phyloP scores from a whole-genome alignment of 768 basidiomycete genomes.

The Mycena polygramma region DNA sequence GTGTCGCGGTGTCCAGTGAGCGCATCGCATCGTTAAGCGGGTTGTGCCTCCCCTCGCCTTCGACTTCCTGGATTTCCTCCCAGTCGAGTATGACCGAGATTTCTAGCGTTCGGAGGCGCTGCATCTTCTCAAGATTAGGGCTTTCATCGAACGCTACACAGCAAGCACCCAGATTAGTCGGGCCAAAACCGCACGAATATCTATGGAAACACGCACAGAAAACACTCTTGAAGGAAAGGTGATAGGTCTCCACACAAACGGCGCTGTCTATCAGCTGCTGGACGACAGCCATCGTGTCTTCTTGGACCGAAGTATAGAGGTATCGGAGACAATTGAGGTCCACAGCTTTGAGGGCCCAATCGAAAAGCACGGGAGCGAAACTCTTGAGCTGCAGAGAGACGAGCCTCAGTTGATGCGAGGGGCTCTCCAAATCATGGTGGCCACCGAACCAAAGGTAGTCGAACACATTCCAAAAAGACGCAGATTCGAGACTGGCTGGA shows the following conservation, averaged over 20 bases:
- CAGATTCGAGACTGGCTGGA: constrained; percentile 24
- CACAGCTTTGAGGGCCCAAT: constrained; percentile 2
- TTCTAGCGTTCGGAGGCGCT: constrained; percentile 22
- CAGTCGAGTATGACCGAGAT: constrained; percentile 16
- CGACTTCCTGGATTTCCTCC: constrained; percentile 9
- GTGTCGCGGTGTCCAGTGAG: constrained; percentile 12
- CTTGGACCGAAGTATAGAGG: constrained; percentile 6
- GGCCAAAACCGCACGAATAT: background rate
- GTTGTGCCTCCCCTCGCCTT: constrained; percentile 13
- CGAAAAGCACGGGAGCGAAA: constrained; percentile 1
- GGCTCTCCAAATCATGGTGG: background rate
- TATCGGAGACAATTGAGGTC: constrained; percentile 21
- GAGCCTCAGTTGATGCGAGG: constrained; percentile 15
- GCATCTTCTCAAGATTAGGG: constrained; percentile 16
- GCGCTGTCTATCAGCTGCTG: constrained; percentile 6
- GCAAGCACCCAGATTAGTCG: too few relatives aligned
- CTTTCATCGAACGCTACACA: background rate
- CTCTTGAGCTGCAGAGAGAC: constrained; percentile 19
- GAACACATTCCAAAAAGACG: constrained; percentile 1
- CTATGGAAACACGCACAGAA: constrained; percentile 16
- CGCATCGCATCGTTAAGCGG: constrained; percentile 19
- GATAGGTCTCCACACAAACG: constrained; percentile 14
- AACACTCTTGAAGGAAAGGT: constrained; percentile 1
- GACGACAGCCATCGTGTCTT: constrained; percentile 6
- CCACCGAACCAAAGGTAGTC: too few relatives aligned